Base-by-base conservation (phyloP, 768 basidiomycete species). In the Clitopilus hobsonii region DNA sequence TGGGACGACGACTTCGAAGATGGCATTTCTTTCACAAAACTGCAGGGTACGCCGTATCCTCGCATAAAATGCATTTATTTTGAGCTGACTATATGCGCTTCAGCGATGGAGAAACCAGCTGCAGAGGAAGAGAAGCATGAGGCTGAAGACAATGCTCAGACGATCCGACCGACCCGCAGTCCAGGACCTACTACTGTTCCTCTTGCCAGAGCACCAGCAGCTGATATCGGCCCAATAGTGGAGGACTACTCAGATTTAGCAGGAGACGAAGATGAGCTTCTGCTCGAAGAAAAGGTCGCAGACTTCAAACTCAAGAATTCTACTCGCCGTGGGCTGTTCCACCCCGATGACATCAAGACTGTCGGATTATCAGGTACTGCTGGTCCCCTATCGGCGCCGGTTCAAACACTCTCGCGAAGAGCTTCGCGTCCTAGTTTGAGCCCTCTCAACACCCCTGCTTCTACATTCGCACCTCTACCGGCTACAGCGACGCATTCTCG, bases 1-100 rank as follows among this genome's bases (percentile, higher is more conserved):
- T 99, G 97, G 97, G 97, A 99, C 64, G 92, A 94, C 59, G 97
- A 99, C 65, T 99, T 99, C 60, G 93, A 94, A 66, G 93, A 92
- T 60, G 93, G 89, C 1, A 94, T 94, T 28, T 93, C 92, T 0
- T 82, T 91, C 52, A 84, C 87, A 6, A 96, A 94, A 69, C 68
- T 95, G 26, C 89, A 88, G 74, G 86, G 80, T 80, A 1, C 7
- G 41, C 10, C 3, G 7, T n/a, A 48, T 27, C 3, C 10, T 18
- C 27, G 5, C 29, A 22, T 32, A 56, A 2, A 14, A 30, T 41
- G 7, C 29, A 14, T 24, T 24, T 18, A 26, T 20, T 61, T 54
- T 5, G 28, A 36, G 22, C 54, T 26, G 48, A 41, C 57, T 0
- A 52, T 30, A 16, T 56, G 22, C 58, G 11, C 47, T 53, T 55